Base-by-base conservation (phyloP, 176 grass and related monocot genomes). In the Secale cereale region DNA sequence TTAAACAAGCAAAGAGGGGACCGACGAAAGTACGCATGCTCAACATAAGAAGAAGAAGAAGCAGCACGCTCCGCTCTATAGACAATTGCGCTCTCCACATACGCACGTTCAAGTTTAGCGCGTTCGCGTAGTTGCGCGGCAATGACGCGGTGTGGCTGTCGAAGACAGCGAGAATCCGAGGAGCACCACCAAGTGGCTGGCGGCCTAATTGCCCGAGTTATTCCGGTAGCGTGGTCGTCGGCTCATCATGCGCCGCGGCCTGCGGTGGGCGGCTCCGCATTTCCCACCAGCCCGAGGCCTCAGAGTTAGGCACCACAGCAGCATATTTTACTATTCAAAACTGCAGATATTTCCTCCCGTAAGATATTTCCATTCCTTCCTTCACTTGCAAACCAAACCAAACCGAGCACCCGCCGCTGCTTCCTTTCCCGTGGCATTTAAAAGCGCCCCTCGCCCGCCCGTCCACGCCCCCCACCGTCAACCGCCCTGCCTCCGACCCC, bases 321-420 rank as follows among this genome's bases (percentile, higher is more conserved):
- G 54, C 54, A 57, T 20, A n/a, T n/a, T n/a, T n/a, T n/a, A 54
- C 56, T n/a, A 45, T 16, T 25, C 71, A 50, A 29, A n/a, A n/a
- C 57, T 13, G 29, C 40, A 76, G 70, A 87, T 82, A 82, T 77
- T 69, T 77, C 48, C 32, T 7, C n/a, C n/a, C n/a, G n/a, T n/a
- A n/a, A n/a, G n/a, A n/a, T n/a, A n/a, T n/a, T 22, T 22, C 19
- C 19, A n/a, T 56, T 20, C 17, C 50, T 56, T 48, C 17, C 61
- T 85, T 89, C n/a, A 78, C 83, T 81, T 85, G 70, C 78, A 62
- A 32, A 81, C 57, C 46, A 61, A 28, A 80, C 87, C 82, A 67
- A 16, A 81, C 40, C 62, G 26, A 77, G 68, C 87, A 20, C 68
- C 77, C 10, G 54, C 64, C 9, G 43, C n/a, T 72, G 71, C 71